phyloP scores from a whole-genome alignment of 2,329 filamentous ascomycete genomes.

The Colletotrichum eleusines region DNA sequence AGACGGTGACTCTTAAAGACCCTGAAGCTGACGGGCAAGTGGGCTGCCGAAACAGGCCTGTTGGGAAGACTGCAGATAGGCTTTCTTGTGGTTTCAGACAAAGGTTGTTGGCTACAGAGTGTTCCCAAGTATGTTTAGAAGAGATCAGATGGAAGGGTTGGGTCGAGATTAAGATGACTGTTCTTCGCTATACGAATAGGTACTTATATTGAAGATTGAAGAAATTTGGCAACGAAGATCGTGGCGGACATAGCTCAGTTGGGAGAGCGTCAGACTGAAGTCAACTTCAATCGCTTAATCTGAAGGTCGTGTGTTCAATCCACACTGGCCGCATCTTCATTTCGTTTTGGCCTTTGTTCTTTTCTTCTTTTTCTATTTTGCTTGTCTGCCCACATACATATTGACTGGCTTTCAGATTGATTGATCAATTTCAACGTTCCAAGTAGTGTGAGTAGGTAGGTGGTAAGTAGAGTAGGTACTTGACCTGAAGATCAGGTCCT shows the following conservation, averaged over 20 bases:
- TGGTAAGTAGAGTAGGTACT: too few species aligned
- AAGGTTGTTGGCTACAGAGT: neutral
- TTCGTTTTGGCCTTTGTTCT: too few species aligned
- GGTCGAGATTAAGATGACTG: too few species aligned
- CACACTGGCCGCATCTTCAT: constrained; percentile 39
- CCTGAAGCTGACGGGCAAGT: neutral
- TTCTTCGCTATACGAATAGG: too few species aligned
- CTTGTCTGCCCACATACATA: too few species aligned
- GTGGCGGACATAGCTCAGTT: constrained; percentile 42
- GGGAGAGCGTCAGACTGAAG: constrained; percentile 42
- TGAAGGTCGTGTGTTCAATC: constrained; percentile 42
- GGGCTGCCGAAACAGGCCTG: neutral
- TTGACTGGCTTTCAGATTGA: too few species aligned
- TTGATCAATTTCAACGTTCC: too few species aligned
- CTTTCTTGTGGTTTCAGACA: fast-evolving
- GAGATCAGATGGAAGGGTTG: neutral
- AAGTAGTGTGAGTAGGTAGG: too few species aligned
- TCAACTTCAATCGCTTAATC: constrained; percentile 38
- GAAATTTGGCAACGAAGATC: neutral
- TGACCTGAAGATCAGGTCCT: too few species aligned
- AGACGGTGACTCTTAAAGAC: neutral
- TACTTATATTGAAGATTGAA: too few species aligned
- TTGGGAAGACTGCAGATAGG: neutral
- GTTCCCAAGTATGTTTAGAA: neutral
- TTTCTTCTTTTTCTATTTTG: neutral